Evolutionary conservation across 805 yeast species (phyloP), one percentile per base, ranked within the genome.

Genomic region (Saturnispora zaruensis): DNA sequence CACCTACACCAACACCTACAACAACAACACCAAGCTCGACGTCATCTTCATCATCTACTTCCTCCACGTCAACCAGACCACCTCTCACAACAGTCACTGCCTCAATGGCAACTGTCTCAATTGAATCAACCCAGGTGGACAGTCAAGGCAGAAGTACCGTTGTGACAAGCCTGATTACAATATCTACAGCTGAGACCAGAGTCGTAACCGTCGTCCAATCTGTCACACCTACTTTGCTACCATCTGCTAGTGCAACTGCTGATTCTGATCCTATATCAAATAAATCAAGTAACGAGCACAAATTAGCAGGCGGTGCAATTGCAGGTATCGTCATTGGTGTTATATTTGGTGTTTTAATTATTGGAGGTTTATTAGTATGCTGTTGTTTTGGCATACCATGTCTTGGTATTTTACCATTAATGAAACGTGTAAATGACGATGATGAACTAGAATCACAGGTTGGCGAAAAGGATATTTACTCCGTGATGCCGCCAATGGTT

Each of bases 271-370:
- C 44, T 13, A 43, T 53, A n/a, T 47, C 57, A 1, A 34, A 54
- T 18, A 42, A 42, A 6, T 18, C 46, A 20, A 20, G 42, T 7
- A 20, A 46, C 18, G 24, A 41, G 7, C 18, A 33, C 20, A 55
- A 52, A 11, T 45, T 66, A 30, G 55, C 63, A 20, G 59, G 58
- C 21, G 70, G 70, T 40, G 65, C 66, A 13, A 63, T 65, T 40
- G 70, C 70, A 8, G 70, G 70, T 38, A 62, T 66, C 16, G 70
- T 61, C 8, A 55, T 66, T 48, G 70, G 70, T 11, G 57, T 54
- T 4, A 55, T 66, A 2, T 45, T 56, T 25, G 70, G 69, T 23
- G 45, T 53, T 3, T 25, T 55, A 16, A 18, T 66, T 3, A 42
- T 52, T 3, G 49, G 50, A 1, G 30, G 44, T 7, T 11, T 59